Percentiles rank a stretch among this genome's conserved stretches.
Evolutionary conservation across 1,284 basidiomycete species (phyloP).

Genomic region (Cystobasidium sp.): DNA sequence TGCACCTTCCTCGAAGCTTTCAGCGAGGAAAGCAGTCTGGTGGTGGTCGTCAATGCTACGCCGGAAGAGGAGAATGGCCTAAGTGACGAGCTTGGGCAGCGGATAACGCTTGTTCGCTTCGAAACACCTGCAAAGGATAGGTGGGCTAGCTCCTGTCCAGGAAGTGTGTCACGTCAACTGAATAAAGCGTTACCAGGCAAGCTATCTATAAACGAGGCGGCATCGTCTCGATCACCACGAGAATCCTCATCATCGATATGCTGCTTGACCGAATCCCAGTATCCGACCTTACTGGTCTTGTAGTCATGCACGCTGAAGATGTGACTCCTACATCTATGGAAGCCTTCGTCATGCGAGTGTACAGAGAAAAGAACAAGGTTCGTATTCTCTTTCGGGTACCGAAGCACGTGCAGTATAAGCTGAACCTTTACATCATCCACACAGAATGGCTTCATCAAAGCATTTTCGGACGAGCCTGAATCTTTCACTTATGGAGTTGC

Average conservation of each 20-base stretch:
- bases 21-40: slow-evolving; percentile 81
- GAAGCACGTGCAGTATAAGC: slow-evolving; percentile 5
- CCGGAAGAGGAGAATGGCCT: slow-evolving; percentile 87
- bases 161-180: neutral
- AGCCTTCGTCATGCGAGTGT: slow-evolving; percentile 83
- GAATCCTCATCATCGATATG: slow-evolving; percentile 94
- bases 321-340: slow-evolving; percentile 82
- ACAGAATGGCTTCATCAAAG: slow-evolving; percentile 86
- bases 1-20: slow-evolving; percentile 73
- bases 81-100: slow-evolving; percentile 86
- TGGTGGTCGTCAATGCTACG: slow-evolving; percentile 79
- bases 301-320: slow-evolving; percentile 90
- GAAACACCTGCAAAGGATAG: slow-evolving; percentile 81
- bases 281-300: slow-evolving; percentile 83
- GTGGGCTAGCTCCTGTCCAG: slow-evolving; percentile 59
- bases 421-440: neutral
- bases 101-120: slow-evolving; percentile 79
- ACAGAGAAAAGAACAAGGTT: slow-evolving; percentile 77
- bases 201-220: slow-evolving; percentile 84
- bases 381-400: slow-evolving; percentile 34
- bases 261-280: slow-evolving; percentile 81
- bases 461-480: slow-evolving; percentile 95
- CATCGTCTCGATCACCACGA: slow-evolving; percentile 86
- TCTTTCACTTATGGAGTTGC: slow-evolving; percentile 88
- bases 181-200: slow-evolving; percentile 63